These are phyloP conservation scores for Flaveria trinervia DNA, from an alignment of 129 eudicot species.

Conservation along the genomic window DNA sequence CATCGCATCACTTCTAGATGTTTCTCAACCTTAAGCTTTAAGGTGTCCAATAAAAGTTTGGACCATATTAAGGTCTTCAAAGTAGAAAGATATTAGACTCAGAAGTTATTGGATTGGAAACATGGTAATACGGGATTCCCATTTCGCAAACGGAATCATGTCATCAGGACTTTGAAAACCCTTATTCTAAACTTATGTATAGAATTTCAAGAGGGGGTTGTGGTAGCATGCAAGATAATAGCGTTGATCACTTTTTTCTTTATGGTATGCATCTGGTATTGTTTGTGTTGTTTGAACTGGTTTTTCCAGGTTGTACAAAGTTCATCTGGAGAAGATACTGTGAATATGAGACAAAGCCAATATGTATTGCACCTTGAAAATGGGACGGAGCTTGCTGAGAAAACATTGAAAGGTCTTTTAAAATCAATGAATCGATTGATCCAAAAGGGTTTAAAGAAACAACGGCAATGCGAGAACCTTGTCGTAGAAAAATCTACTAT, in stretches of 20 bases:
- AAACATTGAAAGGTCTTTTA: neutral
- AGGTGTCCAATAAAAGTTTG: neutral
- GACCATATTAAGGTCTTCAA: neutral
- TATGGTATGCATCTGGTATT: conserved; percentile 6
- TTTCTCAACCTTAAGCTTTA: neutral
- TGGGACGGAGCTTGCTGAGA: conserved; percentile 7
- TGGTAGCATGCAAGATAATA: conserved; percentile 38
- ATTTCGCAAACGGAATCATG: neutral
- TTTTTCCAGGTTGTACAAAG: neutral
- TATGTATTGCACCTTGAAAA: neutral
- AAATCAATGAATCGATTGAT: neutral
- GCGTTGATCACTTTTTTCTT: neutral
- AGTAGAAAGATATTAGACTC: neutral
- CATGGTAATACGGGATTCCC: neutral
- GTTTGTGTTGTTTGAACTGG: neutral
- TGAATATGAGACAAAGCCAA: neutral
- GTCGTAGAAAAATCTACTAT: neutral
- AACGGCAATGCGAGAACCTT: neutral
- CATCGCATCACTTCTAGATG: neutral
- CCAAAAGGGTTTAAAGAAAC: conserved; percentile 2
- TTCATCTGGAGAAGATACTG: neutral
- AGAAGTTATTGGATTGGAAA: neutral
- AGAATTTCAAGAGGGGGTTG: conserved; percentile 7
- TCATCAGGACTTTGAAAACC: neutral
- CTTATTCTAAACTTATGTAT: neutral